These are phyloP conservation scores for Bruguiera gymnorhiza DNA, from an alignment of 345 rosid genomes.

Conservation along the genomic window DNA sequence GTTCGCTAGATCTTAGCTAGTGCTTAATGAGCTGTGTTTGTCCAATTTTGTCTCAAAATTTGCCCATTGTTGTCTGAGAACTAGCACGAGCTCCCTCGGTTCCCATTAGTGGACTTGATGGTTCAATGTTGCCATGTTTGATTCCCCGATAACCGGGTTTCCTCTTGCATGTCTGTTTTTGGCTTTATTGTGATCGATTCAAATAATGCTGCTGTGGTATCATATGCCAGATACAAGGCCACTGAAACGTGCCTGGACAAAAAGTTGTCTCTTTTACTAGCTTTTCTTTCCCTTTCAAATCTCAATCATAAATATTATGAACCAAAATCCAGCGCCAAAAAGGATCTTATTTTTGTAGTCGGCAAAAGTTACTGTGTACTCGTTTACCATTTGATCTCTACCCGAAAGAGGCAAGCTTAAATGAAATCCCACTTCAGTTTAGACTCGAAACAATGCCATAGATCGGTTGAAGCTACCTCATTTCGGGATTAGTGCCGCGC, in stretches of 20 bases:
- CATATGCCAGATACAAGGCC: neutral
- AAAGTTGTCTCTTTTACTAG: too few relatives aligned
- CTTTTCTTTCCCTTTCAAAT: too few relatives aligned
- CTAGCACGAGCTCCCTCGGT: neutral
- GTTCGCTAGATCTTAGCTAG: neutral
- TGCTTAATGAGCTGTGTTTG: slow-evolving; percentile 2
- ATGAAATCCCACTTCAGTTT: too few relatives aligned
- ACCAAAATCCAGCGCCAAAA: too few relatives aligned
- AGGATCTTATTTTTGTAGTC: neutral
- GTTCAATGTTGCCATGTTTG: slow-evolving; percentile 53
- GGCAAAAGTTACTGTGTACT: too few relatives aligned
- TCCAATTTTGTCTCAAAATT: neutral
- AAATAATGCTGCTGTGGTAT: neutral
- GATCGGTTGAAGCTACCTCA: too few relatives aligned
- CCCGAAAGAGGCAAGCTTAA: too few relatives aligned
- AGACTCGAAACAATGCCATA: too few relatives aligned
- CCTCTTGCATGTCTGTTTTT: slow-evolving; percentile 32
- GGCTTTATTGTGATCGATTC: neutral
- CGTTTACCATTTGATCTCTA: too few relatives aligned
- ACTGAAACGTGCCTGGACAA: neutral
- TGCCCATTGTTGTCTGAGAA: neutral
- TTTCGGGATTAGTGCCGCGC: too few relatives aligned
- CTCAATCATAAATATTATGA: too few relatives aligned
- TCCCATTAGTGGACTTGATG: slow-evolving; percentile 55
- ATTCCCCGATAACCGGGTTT: slow-evolving; percentile 48